phyloP scores from a whole-genome alignment of 2,329 filamentous ascomycete genomes.

The Curvularia verruculosa region DNA sequence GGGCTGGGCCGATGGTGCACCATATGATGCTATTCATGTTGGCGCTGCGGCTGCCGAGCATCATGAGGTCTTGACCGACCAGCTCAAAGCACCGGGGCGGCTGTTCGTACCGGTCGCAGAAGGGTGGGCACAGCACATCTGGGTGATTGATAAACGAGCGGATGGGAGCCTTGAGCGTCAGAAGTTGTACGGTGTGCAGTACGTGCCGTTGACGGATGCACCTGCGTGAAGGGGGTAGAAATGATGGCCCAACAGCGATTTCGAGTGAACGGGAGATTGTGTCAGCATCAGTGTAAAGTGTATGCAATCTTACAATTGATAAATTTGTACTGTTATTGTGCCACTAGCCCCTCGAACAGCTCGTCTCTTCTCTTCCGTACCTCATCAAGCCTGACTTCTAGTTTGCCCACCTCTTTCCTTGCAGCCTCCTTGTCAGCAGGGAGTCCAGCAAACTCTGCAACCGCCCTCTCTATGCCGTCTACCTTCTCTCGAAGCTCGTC shows the following conservation, averaged over 20 bases:
- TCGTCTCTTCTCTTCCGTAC: conserved; percentile 70
- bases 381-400: conserved; percentile 67
- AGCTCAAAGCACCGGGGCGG: conserved; percentile 78
- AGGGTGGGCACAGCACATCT: conserved; percentile 67
- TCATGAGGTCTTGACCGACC: conserved; percentile 74
- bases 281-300: background rate
- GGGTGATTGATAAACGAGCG: conserved; percentile 73
- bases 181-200: conserved; percentile 72
- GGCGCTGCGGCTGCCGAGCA: conserved; percentile 81
- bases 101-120: conserved; percentile 79
- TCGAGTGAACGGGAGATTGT: background rate
- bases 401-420: conserved; percentile 69
- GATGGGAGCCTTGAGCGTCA: conserved; percentile 62
- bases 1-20: conserved; percentile 54
- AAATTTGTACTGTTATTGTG: conserved; percentile 34
- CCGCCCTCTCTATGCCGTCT: conserved; percentile 65
- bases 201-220: conserved; percentile 78
- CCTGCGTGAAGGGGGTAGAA: conserved; percentile 46
- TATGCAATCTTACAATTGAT: background rate
- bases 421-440: conserved; percentile 74
- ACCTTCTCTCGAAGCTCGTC: conserved; percentile 64
- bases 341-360: conserved; percentile 75
- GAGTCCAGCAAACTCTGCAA: conserved; percentile 72
- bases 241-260: background rate
- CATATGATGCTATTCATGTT: conserved; percentile 95